A percentile compares a stretch with the other conserved stretches of the same genome.
phyloP scores from a whole-genome alignment of 805 yeast species.

The Hanseniaspora lachancei region DNA sequence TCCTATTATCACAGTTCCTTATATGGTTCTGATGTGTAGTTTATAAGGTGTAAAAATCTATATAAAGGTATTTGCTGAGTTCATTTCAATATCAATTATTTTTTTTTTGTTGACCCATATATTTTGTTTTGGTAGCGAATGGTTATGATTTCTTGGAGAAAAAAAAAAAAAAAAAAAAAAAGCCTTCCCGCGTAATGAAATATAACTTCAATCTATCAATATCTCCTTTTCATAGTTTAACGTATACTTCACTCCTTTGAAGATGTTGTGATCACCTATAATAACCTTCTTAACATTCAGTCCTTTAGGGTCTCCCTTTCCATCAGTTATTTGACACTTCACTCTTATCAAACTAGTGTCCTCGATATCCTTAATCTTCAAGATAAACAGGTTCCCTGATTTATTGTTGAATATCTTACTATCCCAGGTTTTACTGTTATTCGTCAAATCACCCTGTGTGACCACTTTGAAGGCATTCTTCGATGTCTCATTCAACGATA shows the following conservation, averaged over 20 bases:
- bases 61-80: not conserved
- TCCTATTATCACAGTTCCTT: not conserved
- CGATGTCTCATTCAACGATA: not conserved
- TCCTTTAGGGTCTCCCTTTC: slow-evolving; percentile 5
- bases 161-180: too few relatives aligned
- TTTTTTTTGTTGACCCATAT: not conserved
- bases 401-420: not conserved
- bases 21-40: not conserved
- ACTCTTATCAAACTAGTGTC: not conserved
- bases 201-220: not conserved
- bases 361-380: not conserved
- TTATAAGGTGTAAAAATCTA: too few relatives aligned
- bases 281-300: slow-evolving; percentile 2
- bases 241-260: slow-evolving; percentile 11
- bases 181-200: too few relatives aligned
- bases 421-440: not conserved
- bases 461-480: not conserved
- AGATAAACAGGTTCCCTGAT: not conserved
- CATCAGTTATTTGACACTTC: slow-evolving; percentile 2
- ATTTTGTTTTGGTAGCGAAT: too few relatives aligned
- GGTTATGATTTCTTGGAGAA: too few relatives aligned
- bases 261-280: not conserved
- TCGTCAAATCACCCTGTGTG: slow-evolving; percentile 4
- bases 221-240: not conserved
- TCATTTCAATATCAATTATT: not conserved